Percentiles rank a stretch among this genome's conserved stretches.
phyloP scores from a whole-genome alignment of 768 basidiomycete species.

The Russula sp. region DNA sequence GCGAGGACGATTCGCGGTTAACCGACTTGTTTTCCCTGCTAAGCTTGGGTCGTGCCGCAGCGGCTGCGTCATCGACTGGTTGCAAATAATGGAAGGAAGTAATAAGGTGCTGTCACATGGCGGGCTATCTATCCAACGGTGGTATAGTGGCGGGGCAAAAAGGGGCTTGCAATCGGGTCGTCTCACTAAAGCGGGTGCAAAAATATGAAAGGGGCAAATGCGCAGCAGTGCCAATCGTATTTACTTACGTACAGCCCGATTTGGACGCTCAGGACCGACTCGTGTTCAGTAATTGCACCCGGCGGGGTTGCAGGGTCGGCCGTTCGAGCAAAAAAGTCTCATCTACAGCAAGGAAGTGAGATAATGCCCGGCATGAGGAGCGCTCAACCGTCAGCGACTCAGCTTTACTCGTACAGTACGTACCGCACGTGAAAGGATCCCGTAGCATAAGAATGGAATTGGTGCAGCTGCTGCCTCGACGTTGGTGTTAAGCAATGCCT shows the following conservation, averaged over 20 bases:
- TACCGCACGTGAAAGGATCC: too few relatives aligned
- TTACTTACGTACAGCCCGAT: background rate
- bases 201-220: constrained; percentile 1
- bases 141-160: background rate
- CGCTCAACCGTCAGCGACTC: too few relatives aligned
- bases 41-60: too few relatives aligned
- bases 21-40: too few relatives aligned
- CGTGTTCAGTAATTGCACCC: constrained; percentile 3
- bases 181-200: background rate
- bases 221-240: constrained; percentile 1
- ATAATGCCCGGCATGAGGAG: background rate
- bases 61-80: too few relatives aligned
- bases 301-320: background rate
- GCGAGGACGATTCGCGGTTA: background rate
- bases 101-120: background rate
- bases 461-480: background rate
- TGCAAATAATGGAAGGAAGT: background rate
- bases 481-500: background rate
- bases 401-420: too few relatives aligned
- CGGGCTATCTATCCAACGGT: background rate
- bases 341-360: background rate
- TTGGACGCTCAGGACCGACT: background rate
- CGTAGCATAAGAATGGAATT: too few relatives aligned
- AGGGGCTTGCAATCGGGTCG: background rate
- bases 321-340: background rate